phyloP scores from a whole-genome alignment of 805 yeast species.

The Candida corydali region DNA sequence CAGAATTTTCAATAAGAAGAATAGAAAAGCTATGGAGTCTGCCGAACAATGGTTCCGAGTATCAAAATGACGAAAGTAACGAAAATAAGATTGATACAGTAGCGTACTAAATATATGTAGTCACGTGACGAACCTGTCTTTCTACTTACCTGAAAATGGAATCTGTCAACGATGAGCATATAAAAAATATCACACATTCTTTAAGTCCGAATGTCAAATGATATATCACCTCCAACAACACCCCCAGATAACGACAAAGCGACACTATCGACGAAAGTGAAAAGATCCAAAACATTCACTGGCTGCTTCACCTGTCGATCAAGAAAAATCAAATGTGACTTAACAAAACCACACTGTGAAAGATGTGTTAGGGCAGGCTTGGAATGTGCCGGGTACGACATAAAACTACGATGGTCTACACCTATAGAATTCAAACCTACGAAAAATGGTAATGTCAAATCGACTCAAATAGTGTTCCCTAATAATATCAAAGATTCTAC shows the following conservation, averaged over 20 bases:
- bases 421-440: constrained; percentile 37
- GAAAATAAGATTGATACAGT: constrained; percentile 10
- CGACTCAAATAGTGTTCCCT: constrained; percentile 25
- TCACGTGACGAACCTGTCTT: constrained; percentile 1
- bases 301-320: constrained; percentile 89
- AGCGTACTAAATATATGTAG: constrained; percentile 8
- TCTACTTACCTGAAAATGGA: constrained; percentile 1
- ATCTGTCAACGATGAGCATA: constrained; percentile 6
- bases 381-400: constrained; percentile 77
- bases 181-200: background rate
- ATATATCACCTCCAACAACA: background rate
- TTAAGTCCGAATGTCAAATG: constrained; percentile 2
- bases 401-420: constrained; percentile 73
- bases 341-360: constrained; percentile 63
- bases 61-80: constrained; percentile 3
- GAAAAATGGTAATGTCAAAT: constrained; percentile 22
- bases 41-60: constrained; percentile 9
- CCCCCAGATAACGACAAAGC: background rate
- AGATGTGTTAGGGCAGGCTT: constrained; percentile 66
- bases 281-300: constrained; percentile 61
- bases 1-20: constrained; percentile 32
- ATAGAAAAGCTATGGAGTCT: constrained; percentile 25
- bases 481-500: constrained; percentile 13
- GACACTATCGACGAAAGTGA: constrained; percentile 9
- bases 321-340: constrained; percentile 78